Percentiles rank a stretch among this genome's conserved stretches.
Evolutionary conservation across 2,329 filamentous ascomycete genomes (phyloP).

Genomic region (Dryadomyces sulphureus): DNA sequence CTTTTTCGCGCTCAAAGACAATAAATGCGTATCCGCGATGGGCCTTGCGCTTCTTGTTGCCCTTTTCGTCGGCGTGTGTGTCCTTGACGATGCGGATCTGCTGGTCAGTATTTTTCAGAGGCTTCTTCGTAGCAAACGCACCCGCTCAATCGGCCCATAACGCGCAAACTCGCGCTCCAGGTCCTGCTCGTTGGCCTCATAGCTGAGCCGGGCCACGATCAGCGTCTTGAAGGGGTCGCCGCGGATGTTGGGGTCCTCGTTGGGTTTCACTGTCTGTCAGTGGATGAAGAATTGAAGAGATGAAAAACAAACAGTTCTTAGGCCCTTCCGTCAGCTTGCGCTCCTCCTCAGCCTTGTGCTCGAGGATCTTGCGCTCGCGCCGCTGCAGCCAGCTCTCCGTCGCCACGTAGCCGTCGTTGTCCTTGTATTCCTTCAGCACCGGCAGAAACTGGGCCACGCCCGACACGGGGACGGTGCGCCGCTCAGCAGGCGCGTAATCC

Average conservation of each 20-base stretch:
- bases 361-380: slow-evolving; percentile 67
- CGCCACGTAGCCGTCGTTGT: slow-evolving; percentile 59
- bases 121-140: slow-evolving; percentile 32
- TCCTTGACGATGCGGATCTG: slow-evolving; percentile 82
- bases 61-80: slow-evolving; percentile 51
- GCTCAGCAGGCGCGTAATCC: slow-evolving; percentile 72
- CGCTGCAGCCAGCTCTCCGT: slow-evolving; percentile 89
- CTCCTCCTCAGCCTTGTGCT: slow-evolving; percentile 59
- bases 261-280: slow-evolving; percentile 62
- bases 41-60: slow-evolving; percentile 65
- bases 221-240: slow-evolving; percentile 93
- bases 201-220: slow-evolving; percentile 80
- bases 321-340: slow-evolving; percentile 48
- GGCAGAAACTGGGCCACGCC: slow-evolving; percentile 65
- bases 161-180: slow-evolving; percentile 86
- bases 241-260: slow-evolving; percentile 73
- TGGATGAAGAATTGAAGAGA: too few relatives aligned
- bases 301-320: slow-evolving; percentile 43
- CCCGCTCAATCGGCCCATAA: slow-evolving; percentile 86
- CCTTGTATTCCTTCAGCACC: slow-evolving; percentile 61
- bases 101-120: slow-evolving; percentile 1
- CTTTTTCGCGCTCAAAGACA: slow-evolving; percentile 91
- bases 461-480: slow-evolving; percentile 56
- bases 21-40: slow-evolving; percentile 92
- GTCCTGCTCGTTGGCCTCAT: slow-evolving; percentile 78